Base-by-base conservation (phyloP, 345 rosid genomes). In the Trapa bicornis region DNA sequence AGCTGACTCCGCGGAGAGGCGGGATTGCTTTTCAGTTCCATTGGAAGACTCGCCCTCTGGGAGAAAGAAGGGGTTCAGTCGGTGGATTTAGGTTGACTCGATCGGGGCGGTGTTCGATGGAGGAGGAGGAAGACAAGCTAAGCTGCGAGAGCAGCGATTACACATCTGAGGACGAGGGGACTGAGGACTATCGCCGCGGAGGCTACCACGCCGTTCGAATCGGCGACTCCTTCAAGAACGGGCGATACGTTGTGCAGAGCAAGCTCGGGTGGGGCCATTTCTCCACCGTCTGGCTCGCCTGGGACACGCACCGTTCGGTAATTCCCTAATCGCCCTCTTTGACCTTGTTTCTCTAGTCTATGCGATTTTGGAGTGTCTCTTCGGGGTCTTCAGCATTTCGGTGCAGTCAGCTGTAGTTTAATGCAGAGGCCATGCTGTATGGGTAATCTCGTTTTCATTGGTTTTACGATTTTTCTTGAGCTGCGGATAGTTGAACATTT, bases 231-330 rank as follows among this genome's bases (percentile, higher is more conserved):
- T 87, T 87, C 73, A 85, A 78, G 75, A 82, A 78, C 78, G 88
- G 84, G 1, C 84, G 83, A 3, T 87, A 85, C 61, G 83, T 82
- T 3, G 90, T 87, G 22, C 90, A 85, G 75, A 72, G 81, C 61
- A 85, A 87, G 77, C 92, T 87, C 39, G 92, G 89, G 11, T 87
- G 92, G 92, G 92, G 92, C 37, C 89, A 87, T 76, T 87, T 87
- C 84, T 87, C 93, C 64, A 87, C 93, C 65, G 93, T 87, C 63
- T 87, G 93, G 93, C 93, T 87, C 66, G 86, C 85, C 61, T 87
- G 89, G 89, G 93, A 85, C 72, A 77, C 85, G 10, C 83, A 67
- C 0, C 75, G 72, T 32, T 76, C 83, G 4, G 93, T 87, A 80
- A 36, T 17, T 17, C 17, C 63, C 60, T 64, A 35, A 37, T 62